Conservation (phyloP, 2,329 filamentous ascomycete species). For the Sporothrix schenckii region DNA sequence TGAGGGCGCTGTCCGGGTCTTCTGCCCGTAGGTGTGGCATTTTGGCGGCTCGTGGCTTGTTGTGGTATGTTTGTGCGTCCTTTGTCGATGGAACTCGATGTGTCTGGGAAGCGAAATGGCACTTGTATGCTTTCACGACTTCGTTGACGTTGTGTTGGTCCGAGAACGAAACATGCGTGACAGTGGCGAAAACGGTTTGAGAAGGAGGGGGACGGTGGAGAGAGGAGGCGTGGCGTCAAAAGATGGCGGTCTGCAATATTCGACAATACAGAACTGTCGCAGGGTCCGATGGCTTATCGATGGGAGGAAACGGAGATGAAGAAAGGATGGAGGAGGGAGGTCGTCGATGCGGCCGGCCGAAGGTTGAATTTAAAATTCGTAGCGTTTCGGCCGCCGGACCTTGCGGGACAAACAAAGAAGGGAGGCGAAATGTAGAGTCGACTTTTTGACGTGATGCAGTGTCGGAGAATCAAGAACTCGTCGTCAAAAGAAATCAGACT, state of each 20-base stretch:
- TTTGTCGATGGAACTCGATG: neutral
- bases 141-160: neutral
- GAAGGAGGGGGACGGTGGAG: neutral
- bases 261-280: neutral
- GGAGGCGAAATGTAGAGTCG: constrained; percentile 19
- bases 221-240: constrained; percentile 29
- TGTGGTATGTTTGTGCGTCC: neutral
- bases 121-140: neutral
- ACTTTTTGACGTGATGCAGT: neutral
- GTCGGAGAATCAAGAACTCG: neutral
- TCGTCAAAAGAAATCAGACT: neutral
- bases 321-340: neutral
- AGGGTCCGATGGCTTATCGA: neutral
- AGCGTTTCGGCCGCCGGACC: constrained; percentile 22
- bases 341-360: neutral
- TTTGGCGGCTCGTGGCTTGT: constrained; percentile 5
- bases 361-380: neutral
- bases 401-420: constrained; percentile 14
- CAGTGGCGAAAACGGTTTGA: constrained; percentile 17
- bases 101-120: neutral
- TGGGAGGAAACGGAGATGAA: constrained; percentile 6
- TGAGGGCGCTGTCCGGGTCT: constrained; percentile 46
- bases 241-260: constrained; percentile 14
- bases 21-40: constrained; percentile 24
- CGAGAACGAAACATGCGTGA: constrained; percentile 22